Evolutionary conservation across 2,329 filamentous ascomycete genomes (phyloP).

Genomic region (Taxawa tesnikishii): DNA sequence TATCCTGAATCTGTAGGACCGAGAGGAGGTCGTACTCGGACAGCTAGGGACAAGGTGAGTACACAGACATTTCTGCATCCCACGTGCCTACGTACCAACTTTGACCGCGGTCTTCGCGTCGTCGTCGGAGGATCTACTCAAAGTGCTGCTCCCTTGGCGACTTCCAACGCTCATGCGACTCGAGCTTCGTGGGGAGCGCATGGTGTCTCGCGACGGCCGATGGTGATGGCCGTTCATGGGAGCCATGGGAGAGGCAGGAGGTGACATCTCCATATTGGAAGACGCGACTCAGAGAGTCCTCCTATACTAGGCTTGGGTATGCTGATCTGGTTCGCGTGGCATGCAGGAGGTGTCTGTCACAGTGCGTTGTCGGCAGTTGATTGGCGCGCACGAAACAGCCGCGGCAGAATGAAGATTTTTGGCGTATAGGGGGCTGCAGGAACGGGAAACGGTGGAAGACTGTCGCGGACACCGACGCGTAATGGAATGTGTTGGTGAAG

Average conservation of each 20-base stretch:
- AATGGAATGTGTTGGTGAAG: too few relatives aligned
- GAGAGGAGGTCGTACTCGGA: slow-evolving; percentile 82
- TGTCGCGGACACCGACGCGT: too few relatives aligned
- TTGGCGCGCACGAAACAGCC: too few relatives aligned
- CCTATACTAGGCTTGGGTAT: too few relatives aligned
- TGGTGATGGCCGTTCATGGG: slow-evolving; percentile 4
- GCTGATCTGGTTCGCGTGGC: too few relatives aligned
- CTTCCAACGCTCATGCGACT: slow-evolving; percentile 77
- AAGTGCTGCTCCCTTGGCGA: slow-evolving; percentile 51
- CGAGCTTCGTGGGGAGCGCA: slow-evolving; percentile 37
- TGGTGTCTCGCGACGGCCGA: slow-evolving; percentile 1
- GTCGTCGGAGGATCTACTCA: slow-evolving; percentile 75
- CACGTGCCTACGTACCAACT: slow-evolving; percentile 62
- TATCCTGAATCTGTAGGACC: slow-evolving; percentile 76
- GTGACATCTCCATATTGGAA: slow-evolving; percentile 27
- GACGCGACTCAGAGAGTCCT: too few relatives aligned
- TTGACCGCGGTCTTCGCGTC: slow-evolving; percentile 84
- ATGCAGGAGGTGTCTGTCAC: too few relatives aligned
- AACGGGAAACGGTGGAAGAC: too few relatives aligned
- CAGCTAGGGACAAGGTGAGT: slow-evolving; percentile 44
- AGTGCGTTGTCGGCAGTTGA: too few relatives aligned
- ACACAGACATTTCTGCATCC: slow-evolving; percentile 4
- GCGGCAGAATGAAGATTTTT: too few relatives aligned
- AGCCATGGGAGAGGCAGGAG: slow-evolving; percentile 37
- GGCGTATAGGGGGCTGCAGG: too few relatives aligned